Base-by-base conservation (phyloP, 306 rosid species). In the Pterocarpus santalinus region DNA sequence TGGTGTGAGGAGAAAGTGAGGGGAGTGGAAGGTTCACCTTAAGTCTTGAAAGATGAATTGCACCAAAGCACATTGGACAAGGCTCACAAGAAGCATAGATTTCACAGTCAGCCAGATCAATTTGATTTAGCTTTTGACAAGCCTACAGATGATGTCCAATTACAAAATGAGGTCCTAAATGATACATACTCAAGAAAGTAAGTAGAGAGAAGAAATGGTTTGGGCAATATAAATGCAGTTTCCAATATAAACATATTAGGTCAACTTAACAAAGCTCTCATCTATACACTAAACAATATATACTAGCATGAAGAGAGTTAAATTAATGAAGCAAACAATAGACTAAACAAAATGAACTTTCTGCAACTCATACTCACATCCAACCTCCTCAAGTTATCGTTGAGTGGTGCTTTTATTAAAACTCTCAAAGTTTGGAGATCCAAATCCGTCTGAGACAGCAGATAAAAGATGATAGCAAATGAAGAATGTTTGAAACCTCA, bases 11-110 rank as follows among this genome's bases (percentile, higher is more conserved):
- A 82, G 9, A 69, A 67, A 60, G 52, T 28, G 57, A 69, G 35
- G 22, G 65, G 51, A 51, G 74, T 7, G 7, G 44, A 33, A 67
- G 77, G 51, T 36, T 66, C 55, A 89, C 97, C 98, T 92, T 94
- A 44, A 94, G 81, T 84, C 97, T 87, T 73, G 98, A 92, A 74
- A 94, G 92, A 75, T 90, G 92, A 80, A 94, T 92, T 15, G 98
- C 98, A 15, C 97, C 97, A 36, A 94, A 94, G 86, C 98, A 94
- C 98, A 91, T 94, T 41, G 98, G 97, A 85, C 98, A 94, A 78
- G 98, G 97, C 85, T 94, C 98, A 68, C 98, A 94, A 35, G 97
- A 94, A 15, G 98, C 92, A 81, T 92, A 94, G 77, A 94, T 92
- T 79, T 94, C 98, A 39, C 97, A 94, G 72, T 90, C 92, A 34